Conservation (phyloP, 192 early-diverging fungal genomes). For the Piromyces sp. region DNA sequence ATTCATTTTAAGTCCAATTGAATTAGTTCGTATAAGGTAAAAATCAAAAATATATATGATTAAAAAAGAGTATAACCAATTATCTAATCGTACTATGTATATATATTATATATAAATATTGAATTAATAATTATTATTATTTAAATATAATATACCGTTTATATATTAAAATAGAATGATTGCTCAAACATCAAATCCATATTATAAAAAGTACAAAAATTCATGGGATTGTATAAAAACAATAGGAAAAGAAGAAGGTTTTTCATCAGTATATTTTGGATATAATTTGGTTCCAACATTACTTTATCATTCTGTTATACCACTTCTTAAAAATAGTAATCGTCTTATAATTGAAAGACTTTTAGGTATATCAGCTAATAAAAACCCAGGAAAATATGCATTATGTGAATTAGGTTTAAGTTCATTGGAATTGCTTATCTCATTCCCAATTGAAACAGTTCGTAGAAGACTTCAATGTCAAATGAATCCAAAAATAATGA, state of each 20-base stretch:
- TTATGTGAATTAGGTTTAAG: conserved; percentile 4
- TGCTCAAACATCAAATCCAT: not conserved
- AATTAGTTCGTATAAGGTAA: not conserved
- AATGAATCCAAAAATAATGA: not conserved
- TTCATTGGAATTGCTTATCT: conserved; percentile 1
- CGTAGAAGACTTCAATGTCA: conserved; percentile 3
- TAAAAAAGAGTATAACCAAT: no score
- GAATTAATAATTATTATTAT: no score
- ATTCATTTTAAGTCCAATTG: not conserved
- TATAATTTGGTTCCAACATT: conserved; percentile 7
- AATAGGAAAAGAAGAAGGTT: not conserved
- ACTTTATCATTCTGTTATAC: not conserved
- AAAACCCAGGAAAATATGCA: conserved; percentile 5
- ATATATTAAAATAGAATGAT: not conserved
- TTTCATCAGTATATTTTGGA: not conserved
- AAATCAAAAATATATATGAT: no score
- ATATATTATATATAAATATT: no score
- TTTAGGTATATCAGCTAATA: conserved; percentile 1
- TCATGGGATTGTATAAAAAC: not conserved
- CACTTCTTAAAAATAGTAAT: not conserved
- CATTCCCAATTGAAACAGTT: conserved; percentile 1
- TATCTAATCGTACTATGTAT: no score
- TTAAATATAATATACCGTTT: no score
- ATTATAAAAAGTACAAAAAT: not conserved
- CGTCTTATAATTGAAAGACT: not conserved